Base-by-base conservation (phyloP, 768 basidiomycete species). In the Rossbeevera mucosa region DNA sequence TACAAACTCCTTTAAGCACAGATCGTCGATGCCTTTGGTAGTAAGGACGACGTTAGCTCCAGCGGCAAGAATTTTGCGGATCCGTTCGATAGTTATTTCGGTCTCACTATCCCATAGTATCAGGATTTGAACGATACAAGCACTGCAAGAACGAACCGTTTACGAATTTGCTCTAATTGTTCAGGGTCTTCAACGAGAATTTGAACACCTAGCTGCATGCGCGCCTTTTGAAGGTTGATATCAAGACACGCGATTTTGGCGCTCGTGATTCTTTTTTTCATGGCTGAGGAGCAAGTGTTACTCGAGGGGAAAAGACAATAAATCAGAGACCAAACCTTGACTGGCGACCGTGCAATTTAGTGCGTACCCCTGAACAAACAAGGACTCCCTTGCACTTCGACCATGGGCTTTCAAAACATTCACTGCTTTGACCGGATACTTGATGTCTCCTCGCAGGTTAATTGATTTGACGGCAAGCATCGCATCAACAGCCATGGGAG, bases 191-290 rank as follows among this genome's bases (percentile, higher is more conserved):
- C 95, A 18, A 98, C 91, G 43, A 97, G 80, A 65, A 99, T 94
- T 66, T 99, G 96, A 2, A 99, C 86, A 52, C 96, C 96, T 21
- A 99, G 78, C 61, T 97, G 94, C 96, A 99, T 97, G 36, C 96
- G 85, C 33, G 89, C 76, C 72, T 98, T 98, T 64, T 91, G 88
- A 46, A 99, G 77, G 72, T 99, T 97, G 69, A 99, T 98, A 67
- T 99, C 96, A 54, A 99, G 78, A 72, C 95, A 98, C 5, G 96
- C 96, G 62, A 99, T 98, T 74, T 97, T 98, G 20, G 96, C 96
- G 59, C 86, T 87, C 6, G 79, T 77, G 60, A 99, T 86, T 36
- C 93, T 84, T 58, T 89, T 95, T 74, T 95, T 98, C 96, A 99
- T 99, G 4, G 95, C 96, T 98, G 56, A 12, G 28, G 9, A 29